phyloP scores from a whole-genome alignment of 208 protist species.

The Phytomonas francai region DNA sequence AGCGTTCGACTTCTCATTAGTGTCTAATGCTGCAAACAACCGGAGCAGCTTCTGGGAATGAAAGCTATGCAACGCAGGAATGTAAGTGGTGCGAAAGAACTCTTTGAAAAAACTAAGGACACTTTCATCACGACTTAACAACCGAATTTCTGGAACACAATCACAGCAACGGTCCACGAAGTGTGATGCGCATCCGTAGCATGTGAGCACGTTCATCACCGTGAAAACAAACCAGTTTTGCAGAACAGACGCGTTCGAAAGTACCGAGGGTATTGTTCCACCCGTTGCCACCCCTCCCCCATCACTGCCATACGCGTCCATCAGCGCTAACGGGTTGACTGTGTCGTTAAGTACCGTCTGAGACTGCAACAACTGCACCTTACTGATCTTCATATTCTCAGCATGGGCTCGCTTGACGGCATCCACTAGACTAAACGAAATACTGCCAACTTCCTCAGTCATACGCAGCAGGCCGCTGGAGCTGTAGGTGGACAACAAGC shows the following conservation, averaged over 20 bases:
- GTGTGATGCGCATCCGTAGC: conserved; percentile 52
- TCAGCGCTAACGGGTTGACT: conserved; percentile 22
- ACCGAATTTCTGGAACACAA: conserved; percentile 31
- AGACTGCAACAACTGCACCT: conserved; percentile 35
- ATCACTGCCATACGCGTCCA: conserved; percentile 19
- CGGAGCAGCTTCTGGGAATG: conserved; percentile 57
- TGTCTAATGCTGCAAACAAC: conserved; percentile 22
- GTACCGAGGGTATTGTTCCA: conserved; percentile 4
- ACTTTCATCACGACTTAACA: conserved; percentile 36
- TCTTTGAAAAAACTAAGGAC: conserved; percentile 57
- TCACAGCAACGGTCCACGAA: conserved; percentile 63
- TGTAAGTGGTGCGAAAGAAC: conserved; percentile 60
- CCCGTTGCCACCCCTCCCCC: conserved; percentile 11
- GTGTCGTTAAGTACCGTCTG: conserved; percentile 35
- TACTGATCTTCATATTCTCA: conserved; percentile 31
- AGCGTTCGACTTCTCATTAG: not conserved
- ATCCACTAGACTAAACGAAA: conserved; percentile 75
- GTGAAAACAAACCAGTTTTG: conserved; percentile 79
- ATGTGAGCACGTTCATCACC: conserved; percentile 82
- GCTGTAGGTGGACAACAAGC: conserved; percentile 41
- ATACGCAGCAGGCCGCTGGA: conserved; percentile 57
- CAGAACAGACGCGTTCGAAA: conserved; percentile 40
- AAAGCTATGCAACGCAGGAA: conserved; percentile 56
- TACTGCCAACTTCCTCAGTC: conserved; percentile 63
- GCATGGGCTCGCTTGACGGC: conserved; percentile 57